phyloP scores from a whole-genome alignment of 352 stramenopile genomes.

The Globisporangium irregulare region DNA sequence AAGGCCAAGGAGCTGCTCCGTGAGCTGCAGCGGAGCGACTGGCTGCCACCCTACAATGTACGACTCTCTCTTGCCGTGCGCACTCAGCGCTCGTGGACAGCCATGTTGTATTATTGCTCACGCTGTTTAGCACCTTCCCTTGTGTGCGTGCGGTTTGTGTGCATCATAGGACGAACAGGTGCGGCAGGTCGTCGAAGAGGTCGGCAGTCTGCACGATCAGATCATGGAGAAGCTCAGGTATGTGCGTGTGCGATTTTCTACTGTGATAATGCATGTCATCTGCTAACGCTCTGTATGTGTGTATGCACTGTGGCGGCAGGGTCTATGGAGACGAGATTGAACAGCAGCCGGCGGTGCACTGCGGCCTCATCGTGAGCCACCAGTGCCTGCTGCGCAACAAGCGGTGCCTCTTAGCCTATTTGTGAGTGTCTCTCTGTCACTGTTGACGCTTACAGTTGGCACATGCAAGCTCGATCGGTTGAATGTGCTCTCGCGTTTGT shows the following conservation, averaged over 20 bases:
- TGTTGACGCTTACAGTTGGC: background rate
- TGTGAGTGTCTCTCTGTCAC: slow-evolving; percentile 36
- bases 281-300: background rate
- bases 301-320: slow-evolving; percentile 23
- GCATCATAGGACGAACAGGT: slow-evolving; percentile 68
- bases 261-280: background rate
- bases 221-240: slow-evolving; percentile 74
- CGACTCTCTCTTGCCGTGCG: slow-evolving; percentile 11
- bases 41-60: slow-evolving; percentile 91
- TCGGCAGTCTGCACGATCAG: slow-evolving; percentile 60
- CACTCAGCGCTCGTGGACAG: background rate
- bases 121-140: background rate
- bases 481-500: background rate
- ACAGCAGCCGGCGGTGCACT: slow-evolving; percentile 61
- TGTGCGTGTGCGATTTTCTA: slow-evolving; percentile 16
- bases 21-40: slow-evolving; percentile 90
- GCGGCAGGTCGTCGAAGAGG: slow-evolving; percentile 79
- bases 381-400: slow-evolving; percentile 90
- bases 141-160: background rate
- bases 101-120: background rate
- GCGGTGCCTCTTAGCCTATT: slow-evolving; percentile 83
- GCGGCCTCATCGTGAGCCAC: slow-evolving; percentile 85
- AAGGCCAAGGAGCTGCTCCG: slow-evolving; percentile 85
- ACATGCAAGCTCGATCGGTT: too few species aligned
- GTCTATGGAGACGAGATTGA: slow-evolving; percentile 61